Evolutionary conservation across 164 flowering plant genomes (phyloP), one percentile per base, ranked within the genome.

Genomic region (Aristolochia californica): DNA sequence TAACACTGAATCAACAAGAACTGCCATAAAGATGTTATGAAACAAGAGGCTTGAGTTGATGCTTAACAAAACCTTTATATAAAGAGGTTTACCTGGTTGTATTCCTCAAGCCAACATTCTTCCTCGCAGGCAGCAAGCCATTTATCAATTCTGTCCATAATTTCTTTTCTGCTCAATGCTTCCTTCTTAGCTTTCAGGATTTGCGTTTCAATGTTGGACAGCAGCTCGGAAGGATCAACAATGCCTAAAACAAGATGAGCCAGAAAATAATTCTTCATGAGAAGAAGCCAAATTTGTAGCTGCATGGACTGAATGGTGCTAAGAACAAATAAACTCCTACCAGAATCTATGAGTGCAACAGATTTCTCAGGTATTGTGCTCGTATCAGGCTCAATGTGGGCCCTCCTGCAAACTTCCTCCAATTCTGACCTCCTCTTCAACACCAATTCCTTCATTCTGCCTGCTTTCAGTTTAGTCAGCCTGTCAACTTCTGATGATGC

Each of bases 51-150:
- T 11, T 23, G 13, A 22, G 15, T 5, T 5, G 23, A 23, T 53
- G 56, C 21, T 1, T 20, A 15, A 13, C 21, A 25, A 45, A 43
- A 1, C 12, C 3, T 11, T 16, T 38, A 44, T 11, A 8, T n/a
- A n/a, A 43, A 45, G 14, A 15, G 54, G 57, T 72, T 74, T 74
- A 88, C 98, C 67, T 60, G 83, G 71, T 79, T 91, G 62, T 91
- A 91, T 14, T 82, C 91, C 70, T 91, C 96, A 48, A 91, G 91
- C 98, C 98, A 91, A 44, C 70, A 83, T 73, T 91, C 98, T 73
- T 91, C 98, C 60, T 88, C 91, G 70, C 95, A 81, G 5, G 88
- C 90, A 54, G 84, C 74, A 59, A 83, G 85, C 98, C 98, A 91
- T 57, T 85, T 68, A 40, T 84, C 95, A 66, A 91, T 78, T 64